Percentiles rank a stretch among this genome's conserved stretches.
These are phyloP conservation scores for Oryza nivara DNA, from an alignment of 176 grass and related monocot species.

Conservation along the genomic window DNA sequence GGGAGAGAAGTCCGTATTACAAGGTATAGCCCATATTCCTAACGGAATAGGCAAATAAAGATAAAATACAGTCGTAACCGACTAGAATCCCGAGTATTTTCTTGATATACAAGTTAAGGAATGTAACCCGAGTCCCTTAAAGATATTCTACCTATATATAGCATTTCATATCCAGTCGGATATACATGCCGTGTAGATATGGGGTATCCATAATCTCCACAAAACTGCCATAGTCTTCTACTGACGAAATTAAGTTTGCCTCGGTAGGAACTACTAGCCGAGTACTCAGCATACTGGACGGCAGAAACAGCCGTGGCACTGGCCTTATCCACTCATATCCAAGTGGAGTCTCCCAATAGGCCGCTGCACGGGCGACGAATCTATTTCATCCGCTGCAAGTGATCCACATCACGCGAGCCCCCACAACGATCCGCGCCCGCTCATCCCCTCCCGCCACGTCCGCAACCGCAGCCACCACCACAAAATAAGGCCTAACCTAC, in stretches of 20 bases:
- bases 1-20: no score
- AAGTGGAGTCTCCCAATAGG: constrained; percentile 66
- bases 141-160: no score
- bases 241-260: background rate
- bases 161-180: no score
- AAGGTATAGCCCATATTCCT: no score
- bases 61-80: no score
- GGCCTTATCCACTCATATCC: constrained; percentile 85
- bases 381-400: constrained; percentile 69
- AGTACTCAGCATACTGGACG: background rate
- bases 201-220: no score
- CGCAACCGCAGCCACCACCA: constrained; percentile 24
- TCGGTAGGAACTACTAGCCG: background rate
- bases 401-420: constrained; percentile 63
- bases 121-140: no score
- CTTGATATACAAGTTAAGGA: no score
- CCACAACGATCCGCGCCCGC: constrained; percentile 36
- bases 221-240: background rate
- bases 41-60: no score
- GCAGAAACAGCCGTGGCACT: background rate
- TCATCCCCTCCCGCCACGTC: constrained; percentile 5
- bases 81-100: no score
- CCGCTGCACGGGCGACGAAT: constrained; percentile 19
- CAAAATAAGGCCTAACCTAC: constrained; percentile 26
- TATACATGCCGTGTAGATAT: no score